Base-by-base conservation (phyloP, 441 rosid genomes). In the Biscutella laevigata region DNA sequence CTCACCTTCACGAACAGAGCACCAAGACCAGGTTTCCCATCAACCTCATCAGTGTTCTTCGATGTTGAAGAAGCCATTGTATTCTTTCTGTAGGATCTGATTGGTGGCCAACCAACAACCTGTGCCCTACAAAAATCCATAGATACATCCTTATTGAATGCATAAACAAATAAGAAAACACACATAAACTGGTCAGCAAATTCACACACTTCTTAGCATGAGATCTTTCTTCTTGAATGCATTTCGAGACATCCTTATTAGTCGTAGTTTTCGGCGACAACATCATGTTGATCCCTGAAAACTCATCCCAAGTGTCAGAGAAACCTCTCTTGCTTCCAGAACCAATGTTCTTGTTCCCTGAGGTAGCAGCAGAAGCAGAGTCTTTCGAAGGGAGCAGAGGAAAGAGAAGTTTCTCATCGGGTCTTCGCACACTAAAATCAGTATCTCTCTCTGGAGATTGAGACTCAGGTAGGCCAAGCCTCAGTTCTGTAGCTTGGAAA, bases 381-480 rank as follows among this genome's bases (percentile, higher is more conserved):
- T 88, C 87, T 40, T 82, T 81, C 2, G 70, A 73, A 52, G 87
- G 88, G 47, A 78, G 72, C 60, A 86, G 58, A 9, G 97, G 85
- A 69, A 89, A 86, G 60, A 89, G 74, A 4, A 77, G 81, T 47
- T 82, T 86, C 79, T 83, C 90, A 48, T 83, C 84, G 1, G 74
- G 74, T 20, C 66, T 69, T 30, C 71, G 35, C 58, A 74, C 59
- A 61, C 74, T 66, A 44, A 78, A 48, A 26, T 74, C 70, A 0
- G 74, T 59, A 27, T 71, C 87, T 65, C 94, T 77, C 51, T 76
- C 65, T 0, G 88, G 94, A 26, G 94, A 83, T 54, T 66, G 86
- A 6, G 82, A 83, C 52, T 88, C 87, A 0, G 97, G 95, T 60
- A 86, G 95, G 11, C 97, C 94, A 16, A 89, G 85, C 60, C 86